Evolutionary conservation across 352 stramenopile species (phyloP).

Genomic region (Globisporangium spinosum): DNA sequence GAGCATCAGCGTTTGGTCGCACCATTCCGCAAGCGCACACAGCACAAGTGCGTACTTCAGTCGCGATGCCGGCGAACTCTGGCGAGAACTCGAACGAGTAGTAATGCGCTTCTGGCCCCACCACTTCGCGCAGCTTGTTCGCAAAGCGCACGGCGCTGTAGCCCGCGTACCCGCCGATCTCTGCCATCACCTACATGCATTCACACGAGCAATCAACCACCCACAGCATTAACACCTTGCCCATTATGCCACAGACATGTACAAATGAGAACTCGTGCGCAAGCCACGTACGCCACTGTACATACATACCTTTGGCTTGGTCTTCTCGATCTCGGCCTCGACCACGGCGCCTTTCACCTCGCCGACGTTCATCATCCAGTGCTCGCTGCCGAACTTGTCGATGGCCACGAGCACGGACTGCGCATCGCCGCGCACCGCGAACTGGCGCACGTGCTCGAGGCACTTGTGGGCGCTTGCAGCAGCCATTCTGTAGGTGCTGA

Average conservation of each 20-base stretch:
- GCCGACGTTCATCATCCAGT: slow-evolving; percentile 44
- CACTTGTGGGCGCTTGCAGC: slow-evolving; percentile 9
- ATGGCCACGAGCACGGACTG: slow-evolving; percentile 32
- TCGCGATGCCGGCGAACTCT: slow-evolving; percentile 26
- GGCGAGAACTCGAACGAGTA: slow-evolving; percentile 46
- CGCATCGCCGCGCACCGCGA: slow-evolving; percentile 29
- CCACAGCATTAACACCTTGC: not conserved
- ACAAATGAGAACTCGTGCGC: not conserved
- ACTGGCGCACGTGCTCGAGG: slow-evolving; percentile 34
- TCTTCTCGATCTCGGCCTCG: slow-evolving; percentile 35
- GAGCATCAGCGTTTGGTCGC: not conserved
- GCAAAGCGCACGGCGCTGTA: slow-evolving; percentile 52
- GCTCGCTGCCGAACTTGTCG: slow-evolving; percentile 27
- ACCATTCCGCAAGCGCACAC: slow-evolving; percentile 5
- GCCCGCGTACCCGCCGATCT: slow-evolving; percentile 37
- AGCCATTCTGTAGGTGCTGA: not conserved
- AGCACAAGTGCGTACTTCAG: slow-evolving; percentile 21
- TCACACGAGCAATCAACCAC: not conserved
- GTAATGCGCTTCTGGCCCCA: slow-evolving; percentile 31
- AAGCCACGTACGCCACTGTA: not conserved
- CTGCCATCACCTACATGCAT: slow-evolving; percentile 25
- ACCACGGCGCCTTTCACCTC: slow-evolving; percentile 21
- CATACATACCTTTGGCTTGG: slow-evolving; percentile 21
- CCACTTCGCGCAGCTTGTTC: slow-evolving; percentile 32
- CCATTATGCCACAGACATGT: not conserved